Conservation (phyloP, 768 basidiomycete genomes). For the Tulasnella sp. region DNA sequence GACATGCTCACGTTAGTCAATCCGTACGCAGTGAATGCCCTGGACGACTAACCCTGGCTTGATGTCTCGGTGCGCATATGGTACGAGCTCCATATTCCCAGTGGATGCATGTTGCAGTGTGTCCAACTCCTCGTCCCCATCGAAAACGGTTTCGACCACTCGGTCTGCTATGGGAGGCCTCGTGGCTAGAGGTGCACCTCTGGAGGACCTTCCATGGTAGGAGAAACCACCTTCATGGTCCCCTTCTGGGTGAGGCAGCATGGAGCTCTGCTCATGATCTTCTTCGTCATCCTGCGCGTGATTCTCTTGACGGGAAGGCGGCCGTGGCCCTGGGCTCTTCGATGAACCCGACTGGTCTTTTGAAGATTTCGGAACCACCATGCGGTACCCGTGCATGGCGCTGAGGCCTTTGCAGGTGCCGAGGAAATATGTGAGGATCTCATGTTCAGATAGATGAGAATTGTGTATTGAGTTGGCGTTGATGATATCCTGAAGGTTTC, state of each 20-base stretch:
- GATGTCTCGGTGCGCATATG: conserved; percentile 93
- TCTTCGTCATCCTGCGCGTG: conserved; percentile 21
- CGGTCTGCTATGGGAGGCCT: conserved; percentile 27
- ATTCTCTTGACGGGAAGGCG: conserved; percentile 8
- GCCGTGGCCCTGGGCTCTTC: background rate
- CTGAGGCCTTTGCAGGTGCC: conserved; percentile 90
- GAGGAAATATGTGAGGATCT: conserved; percentile 81
- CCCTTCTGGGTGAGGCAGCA: conserved; percentile 66
- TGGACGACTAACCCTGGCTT: conserved; percentile 89
- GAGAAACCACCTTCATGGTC: conserved; percentile 66
- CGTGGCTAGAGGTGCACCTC: conserved; percentile 17
- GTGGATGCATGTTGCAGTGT: conserved; percentile 23
- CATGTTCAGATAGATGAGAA: conserved; percentile 73
- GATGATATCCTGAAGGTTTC: conserved; percentile 92
- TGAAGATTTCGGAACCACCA: background rate
- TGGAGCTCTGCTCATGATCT: conserved; percentile 48
- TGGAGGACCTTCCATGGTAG: conserved; percentile 34
- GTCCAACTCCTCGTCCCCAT: conserved; percentile 63
- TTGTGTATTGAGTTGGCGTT: conserved; percentile 75
- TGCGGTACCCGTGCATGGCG: conserved; percentile 83
- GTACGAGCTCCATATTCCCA: conserved; percentile 48
- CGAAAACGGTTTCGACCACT: conserved; percentile 57
- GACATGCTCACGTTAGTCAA: background rate
- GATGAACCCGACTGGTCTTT: background rate
- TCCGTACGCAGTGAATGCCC: too few species aligned